Base-by-base conservation (phyloP, 1,284 basidiomycete species). In the Sanghuangporus weigelae region DNA sequence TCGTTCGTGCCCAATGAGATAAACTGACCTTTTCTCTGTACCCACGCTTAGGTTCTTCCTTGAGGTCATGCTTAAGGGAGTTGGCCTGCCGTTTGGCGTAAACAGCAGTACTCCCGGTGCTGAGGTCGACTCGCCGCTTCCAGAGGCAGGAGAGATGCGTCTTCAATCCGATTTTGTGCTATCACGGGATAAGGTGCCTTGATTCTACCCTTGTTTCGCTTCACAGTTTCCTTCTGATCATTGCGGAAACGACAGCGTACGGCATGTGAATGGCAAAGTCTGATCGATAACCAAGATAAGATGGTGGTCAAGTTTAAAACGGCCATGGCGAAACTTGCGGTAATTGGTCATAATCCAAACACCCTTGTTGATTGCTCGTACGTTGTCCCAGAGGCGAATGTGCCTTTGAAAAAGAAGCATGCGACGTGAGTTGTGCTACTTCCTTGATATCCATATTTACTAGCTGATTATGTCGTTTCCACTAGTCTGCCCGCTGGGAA, bases 111-210 rank as follows among this genome's bases (percentile, higher is more conserved):
- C 59, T 12, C 36, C 39, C 21, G 63, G 59, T 23, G 63, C 63
- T 1, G 60, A 65, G 31, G 60, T 65, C 8, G 23, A 54, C 42
- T 62, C 60, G 19, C 64, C 64, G 7, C 31, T 65, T 39, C 55
- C 64, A 19, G 55, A 51, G 14, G 49, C 50, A 10, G 64, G 67
- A 19, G 67, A 68, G 56, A 61, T 68, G 64, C 66, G 67, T 53
- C 66, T 68, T 12, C 61, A 67, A 51, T 67, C 66, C 12, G 67
- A 68, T 60, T 67, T 67, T 31, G 64, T 59, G 7, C 26, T 68
- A 16, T 64, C 67, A n/a, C 64, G 64, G 49, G 67, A 68, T 55
- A 26, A 57, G 12, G 60, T 61, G 23, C 31, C 51, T 54, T 31
- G 10, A 21, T 16, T 48, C 23, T 11, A 2, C 39, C 23, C 38